Evolutionary conservation across 176 grass and related monocot species (phyloP).

Genomic region (Carex kokanica): DNA sequence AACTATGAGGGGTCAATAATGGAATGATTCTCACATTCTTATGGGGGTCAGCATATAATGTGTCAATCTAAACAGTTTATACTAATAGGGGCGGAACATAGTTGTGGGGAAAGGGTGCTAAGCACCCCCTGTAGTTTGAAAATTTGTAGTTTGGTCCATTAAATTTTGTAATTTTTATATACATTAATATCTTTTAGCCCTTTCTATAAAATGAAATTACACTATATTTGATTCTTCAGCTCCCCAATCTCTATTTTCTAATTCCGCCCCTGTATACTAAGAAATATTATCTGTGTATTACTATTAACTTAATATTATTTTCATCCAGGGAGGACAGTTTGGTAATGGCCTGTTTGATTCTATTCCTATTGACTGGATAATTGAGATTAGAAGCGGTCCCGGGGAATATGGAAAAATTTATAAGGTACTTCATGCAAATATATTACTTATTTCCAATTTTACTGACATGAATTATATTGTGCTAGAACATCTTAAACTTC

Average conservation of each 20-base stretch:
- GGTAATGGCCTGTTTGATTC: conserved; percentile 8
- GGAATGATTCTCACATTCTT: background rate
- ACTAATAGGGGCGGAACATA: too few species aligned
- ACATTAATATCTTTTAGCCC: too few species aligned
- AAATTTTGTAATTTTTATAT: too few species aligned
- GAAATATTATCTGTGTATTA: background rate
- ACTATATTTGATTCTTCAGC: too few species aligned
- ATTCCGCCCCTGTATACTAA: too few species aligned
- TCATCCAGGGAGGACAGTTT: conserved; percentile 1
- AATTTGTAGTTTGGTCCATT: too few species aligned
- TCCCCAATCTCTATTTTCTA: too few species aligned
- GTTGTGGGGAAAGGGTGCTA: too few species aligned
- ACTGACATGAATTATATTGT: background rate
- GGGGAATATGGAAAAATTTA: background rate
- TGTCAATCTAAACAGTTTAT: too few species aligned
- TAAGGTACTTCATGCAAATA: conserved; percentile 6
- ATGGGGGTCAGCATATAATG: background rate
- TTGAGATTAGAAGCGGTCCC: conserved; percentile 8
- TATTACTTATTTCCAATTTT: background rate
- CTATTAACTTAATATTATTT: background rate
- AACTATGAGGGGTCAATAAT: background rate
- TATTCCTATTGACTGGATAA: background rate
- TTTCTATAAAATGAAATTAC: too few species aligned
- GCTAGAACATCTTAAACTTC: background rate
- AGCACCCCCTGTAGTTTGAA: too few species aligned